Evolutionary conservation across 139 green algal species (phyloP).

Genomic region (Dunaliella sp.): DNA sequence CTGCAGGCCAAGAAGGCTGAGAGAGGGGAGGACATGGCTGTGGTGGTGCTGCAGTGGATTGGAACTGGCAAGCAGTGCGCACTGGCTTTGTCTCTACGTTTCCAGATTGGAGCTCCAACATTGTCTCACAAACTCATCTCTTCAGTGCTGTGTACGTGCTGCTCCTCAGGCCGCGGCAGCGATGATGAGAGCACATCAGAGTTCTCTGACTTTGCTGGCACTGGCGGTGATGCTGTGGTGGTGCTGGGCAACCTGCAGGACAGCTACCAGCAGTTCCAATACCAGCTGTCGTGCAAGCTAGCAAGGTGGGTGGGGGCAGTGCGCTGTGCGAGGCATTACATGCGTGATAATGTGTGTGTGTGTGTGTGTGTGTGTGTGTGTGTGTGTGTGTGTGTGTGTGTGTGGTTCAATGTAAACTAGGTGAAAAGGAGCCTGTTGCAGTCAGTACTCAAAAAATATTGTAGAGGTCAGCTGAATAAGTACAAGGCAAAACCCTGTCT

Average conservation of each 20-base stretch:
- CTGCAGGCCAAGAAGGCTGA: too few species aligned
- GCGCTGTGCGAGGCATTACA: not conserved
- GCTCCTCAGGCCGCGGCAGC: not conserved
- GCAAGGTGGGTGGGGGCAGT: conserved; percentile 47
- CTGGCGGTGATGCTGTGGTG: not conserved
- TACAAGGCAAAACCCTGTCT: too few species aligned
- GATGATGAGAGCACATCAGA: not conserved
- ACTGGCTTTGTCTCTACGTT: too few species aligned
- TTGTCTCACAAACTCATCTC: conserved; percentile 1
- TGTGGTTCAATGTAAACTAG: too few species aligned
- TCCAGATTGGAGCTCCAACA: not conserved
- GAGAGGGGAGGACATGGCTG: too few species aligned
- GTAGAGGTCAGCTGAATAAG: too few species aligned
- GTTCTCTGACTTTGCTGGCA: not conserved
- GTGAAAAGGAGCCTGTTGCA: too few species aligned
- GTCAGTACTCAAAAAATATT: too few species aligned
- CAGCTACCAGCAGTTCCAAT: conserved; percentile 84
- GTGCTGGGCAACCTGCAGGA: conserved; percentile 67
- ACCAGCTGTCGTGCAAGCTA: conserved; percentile 68
- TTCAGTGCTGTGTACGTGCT: not conserved
- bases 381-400: too few species aligned
- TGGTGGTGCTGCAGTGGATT: too few species aligned
- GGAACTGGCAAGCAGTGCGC: too few species aligned
- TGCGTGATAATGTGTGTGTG: not conserved
- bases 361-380: not conserved